Conservation (phyloP, 2,329 filamentous ascomycete genomes). For the Neonectria magnoliae region DNA sequence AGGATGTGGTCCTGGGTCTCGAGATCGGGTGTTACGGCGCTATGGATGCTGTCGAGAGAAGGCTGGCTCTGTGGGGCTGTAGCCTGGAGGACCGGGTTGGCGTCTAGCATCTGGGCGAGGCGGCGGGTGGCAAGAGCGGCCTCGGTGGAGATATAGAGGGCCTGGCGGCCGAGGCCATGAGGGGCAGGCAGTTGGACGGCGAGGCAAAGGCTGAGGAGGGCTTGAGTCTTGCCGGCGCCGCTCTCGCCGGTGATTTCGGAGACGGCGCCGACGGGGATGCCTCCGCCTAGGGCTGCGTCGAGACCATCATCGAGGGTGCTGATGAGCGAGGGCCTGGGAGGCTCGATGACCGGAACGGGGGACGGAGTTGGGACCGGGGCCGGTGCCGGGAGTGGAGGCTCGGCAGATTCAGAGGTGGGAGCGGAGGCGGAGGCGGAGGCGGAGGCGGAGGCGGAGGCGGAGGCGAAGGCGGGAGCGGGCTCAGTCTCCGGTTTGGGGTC, state of each 20-base stretch:
- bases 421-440: background rate
- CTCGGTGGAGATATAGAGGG: slow-evolving; percentile 95
- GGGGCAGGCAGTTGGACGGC: slow-evolving; percentile 83
- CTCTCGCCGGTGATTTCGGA: slow-evolving; percentile 94
- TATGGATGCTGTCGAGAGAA: slow-evolving; percentile 80
- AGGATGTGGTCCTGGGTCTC: slow-evolving; percentile 97
- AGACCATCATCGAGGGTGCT: slow-evolving; percentile 82
- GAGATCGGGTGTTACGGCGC: slow-evolving; percentile 86
- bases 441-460: background rate
- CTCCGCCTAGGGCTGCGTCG: slow-evolving; percentile 77
- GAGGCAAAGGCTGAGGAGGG: slow-evolving; percentile 86
- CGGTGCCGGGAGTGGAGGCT: background rate
- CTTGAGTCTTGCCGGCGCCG: slow-evolving; percentile 93
- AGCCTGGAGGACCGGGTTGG: slow-evolving; percentile 68
- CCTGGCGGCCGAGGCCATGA: slow-evolving; percentile 74
- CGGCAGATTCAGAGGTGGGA: background rate
- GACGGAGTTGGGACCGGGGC: background rate
- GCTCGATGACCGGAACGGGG: slow-evolving; percentile 4
- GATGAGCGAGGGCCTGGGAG: slow-evolving; percentile 55
- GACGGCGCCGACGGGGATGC: slow-evolving; percentile 82
- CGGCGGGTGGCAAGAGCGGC: slow-evolving; percentile 83
- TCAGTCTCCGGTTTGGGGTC: slow-evolving; percentile 12
- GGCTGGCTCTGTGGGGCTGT: slow-evolving; percentile 51
- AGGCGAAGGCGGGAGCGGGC: background rate
- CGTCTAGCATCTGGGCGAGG: slow-evolving; percentile 79